phyloP scores from a whole-genome alignment of 2,329 filamentous ascomycete genomes.

The Ilyonectria sp. region DNA sequence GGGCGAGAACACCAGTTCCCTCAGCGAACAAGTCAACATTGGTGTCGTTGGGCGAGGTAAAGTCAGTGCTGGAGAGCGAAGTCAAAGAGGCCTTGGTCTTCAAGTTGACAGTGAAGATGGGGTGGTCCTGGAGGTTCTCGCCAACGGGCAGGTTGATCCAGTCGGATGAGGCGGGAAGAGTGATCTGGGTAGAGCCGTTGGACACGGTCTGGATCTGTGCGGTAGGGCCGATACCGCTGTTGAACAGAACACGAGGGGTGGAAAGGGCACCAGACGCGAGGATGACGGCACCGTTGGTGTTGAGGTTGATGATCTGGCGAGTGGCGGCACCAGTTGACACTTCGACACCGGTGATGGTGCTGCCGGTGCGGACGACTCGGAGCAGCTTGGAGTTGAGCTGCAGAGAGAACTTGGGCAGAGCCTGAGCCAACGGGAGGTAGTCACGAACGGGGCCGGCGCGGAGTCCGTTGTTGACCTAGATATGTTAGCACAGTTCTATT shows the following conservation, averaged over 20 bases:
- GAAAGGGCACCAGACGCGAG: conserved; percentile 79
- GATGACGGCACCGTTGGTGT: conserved; percentile 64
- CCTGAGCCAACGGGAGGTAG: conserved; percentile 75
- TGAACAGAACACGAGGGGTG: conserved; percentile 77
- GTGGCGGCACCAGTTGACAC: conserved; percentile 72
- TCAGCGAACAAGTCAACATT: conserved; percentile 53
- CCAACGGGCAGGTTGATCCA: conserved; percentile 75
- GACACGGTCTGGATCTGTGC: conserved; percentile 70
- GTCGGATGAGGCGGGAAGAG: conserved; percentile 64
- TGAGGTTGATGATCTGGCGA: conserved; percentile 46
- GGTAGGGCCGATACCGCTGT: conserved; percentile 73
- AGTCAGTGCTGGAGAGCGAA: conserved; percentile 47
- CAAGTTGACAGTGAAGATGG: conserved; percentile 55
- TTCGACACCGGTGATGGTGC: conserved; percentile 77
- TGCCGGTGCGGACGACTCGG: conserved; percentile 74
- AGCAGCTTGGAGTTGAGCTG: conserved; percentile 77
- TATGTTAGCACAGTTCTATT: conserved; percentile 1
- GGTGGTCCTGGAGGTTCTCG: conserved; percentile 71
- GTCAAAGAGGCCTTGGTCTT: conserved; percentile 61
- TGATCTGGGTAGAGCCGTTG: conserved; percentile 64
- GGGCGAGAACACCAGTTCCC: conserved; percentile 58
- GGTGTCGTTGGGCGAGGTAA: conserved; percentile 48
- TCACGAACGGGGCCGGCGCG: conserved; percentile 80
- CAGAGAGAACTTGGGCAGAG: conserved; percentile 76
- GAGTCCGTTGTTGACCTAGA: conserved; percentile 78